Evolutionary conservation across 495 filamentous ascomycete species (phyloP), one percentile per base, ranked within the genome.

Genomic region (Aspergillus avenaceus): DNA sequence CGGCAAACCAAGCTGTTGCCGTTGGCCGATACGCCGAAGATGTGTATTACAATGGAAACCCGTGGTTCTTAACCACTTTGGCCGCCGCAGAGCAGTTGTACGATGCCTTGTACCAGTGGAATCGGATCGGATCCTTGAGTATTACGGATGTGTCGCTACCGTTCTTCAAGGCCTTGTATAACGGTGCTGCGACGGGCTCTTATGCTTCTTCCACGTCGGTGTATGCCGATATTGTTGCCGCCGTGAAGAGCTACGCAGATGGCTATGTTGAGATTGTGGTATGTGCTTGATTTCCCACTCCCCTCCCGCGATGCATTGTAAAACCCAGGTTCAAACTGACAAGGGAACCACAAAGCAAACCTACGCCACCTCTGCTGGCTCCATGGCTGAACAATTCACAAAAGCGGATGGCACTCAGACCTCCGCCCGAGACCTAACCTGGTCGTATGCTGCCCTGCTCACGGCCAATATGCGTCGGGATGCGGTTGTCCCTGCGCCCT

Each of bases 11-110:
- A 16, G 27, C 44, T 4, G 29, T 47, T 21, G 50, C 45, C 37
- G 38, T 59, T 3, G 84, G 84, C 44, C 65, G 84, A 8, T 87
- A 88, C 61, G 61, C 82, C 3, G 83, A 85, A 52, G 84, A 88
- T 54, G 59, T 70, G 5, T 88, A 85, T 55, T 79, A 81, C 58
- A 76, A 75, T 34, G 83, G 81, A 28, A 78, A 84, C 63, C 78
- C 78, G 8, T 83, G 82, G 82, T 83, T 81, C 55, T 71, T 86
- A 9, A 60, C 66, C 49, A 84, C 79, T 18, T 69, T 82, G 18
- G 78, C 76, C n/a, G 77, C 78, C 0, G 81, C 79, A 28, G 81
- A 86, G 56, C 71, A 78, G 60, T 72, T 86, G 18, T 86, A 84
- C 57, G 77, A 79, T 46, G 77, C 81, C 5, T 40, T 84, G 19